Evolutionary conservation across 805 yeast species (phyloP).

Genomic region (Kazachstania martiniae): DNA sequence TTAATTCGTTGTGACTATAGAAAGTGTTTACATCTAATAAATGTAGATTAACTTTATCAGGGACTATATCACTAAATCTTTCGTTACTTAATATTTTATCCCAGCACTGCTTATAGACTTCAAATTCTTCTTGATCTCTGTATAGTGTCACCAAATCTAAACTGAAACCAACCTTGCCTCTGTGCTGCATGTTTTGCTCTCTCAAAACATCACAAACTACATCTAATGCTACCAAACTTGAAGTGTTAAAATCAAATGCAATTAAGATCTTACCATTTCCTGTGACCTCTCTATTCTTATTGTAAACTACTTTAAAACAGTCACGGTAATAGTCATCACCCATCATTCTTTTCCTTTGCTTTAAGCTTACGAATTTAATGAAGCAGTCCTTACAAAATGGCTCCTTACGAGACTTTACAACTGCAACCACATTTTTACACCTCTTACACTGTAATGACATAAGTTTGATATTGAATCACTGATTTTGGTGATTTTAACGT

Average conservation of each 20-base stretch:
- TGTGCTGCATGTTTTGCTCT: conserved; percentile 52
- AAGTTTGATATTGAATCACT: no score
- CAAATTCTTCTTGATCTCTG: conserved; percentile 13
- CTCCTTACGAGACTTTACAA: conserved; percentile 24
- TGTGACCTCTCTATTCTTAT: conserved; percentile 21
- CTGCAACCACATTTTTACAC: conserved; percentile 12
- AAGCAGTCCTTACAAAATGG: conserved; percentile 42
- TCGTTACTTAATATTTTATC: conserved; percentile 4
- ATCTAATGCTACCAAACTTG: conserved; percentile 61
- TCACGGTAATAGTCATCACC: conserved; percentile 59
- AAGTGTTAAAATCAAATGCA: conserved; percentile 49
- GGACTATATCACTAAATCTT: conserved; percentile 9
- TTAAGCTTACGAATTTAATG: conserved; percentile 58
- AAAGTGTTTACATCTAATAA: conserved; percentile 34
- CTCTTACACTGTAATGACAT: conserved; percentile 14
- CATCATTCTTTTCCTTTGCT: conserved; percentile 70
- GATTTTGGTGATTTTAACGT: no score
- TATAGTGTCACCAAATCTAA: conserved; percentile 36
- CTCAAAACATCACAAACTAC: conserved; percentile 47
- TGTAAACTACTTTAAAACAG: conserved; percentile 37
- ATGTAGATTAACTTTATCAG: conserved; percentile 31
- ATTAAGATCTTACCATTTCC: conserved; percentile 35
- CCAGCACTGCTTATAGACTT: conserved; percentile 8
- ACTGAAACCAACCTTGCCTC: conserved; percentile 60
- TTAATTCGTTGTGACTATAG: conserved; percentile 23